Evolutionary conservation across 352 stramenopile genomes (phyloP).

Genomic region (Phytophthora aleatoria): DNA sequence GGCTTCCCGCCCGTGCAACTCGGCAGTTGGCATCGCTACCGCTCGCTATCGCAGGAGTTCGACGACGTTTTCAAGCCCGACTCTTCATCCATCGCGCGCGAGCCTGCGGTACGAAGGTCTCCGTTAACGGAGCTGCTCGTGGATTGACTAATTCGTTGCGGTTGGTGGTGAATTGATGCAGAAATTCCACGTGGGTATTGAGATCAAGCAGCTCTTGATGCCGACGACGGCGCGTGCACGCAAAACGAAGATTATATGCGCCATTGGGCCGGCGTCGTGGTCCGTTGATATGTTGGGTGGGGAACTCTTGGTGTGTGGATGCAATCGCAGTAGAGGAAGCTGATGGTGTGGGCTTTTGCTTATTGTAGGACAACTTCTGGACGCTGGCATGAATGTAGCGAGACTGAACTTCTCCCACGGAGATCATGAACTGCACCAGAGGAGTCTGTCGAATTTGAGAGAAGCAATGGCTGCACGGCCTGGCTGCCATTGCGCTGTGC

Average conservation of each 20-base stretch:
- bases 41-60: constrained; percentile 69
- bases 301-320: constrained; percentile 2
- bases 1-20: constrained; percentile 66
- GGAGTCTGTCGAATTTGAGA: constrained; percentile 91
- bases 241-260: constrained; percentile 99
- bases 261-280: constrained; percentile 97
- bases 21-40: constrained; percentile 68
- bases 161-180: constrained; percentile 18
- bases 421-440: constrained; percentile 93
- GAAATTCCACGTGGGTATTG: constrained; percentile 76
- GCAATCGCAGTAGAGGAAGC: neutral
- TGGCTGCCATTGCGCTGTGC: constrained; percentile 87
- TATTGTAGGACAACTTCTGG: constrained; percentile 60
- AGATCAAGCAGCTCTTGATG: constrained; percentile 72
- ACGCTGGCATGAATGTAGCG: constrained; percentile 97
- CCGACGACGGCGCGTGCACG: constrained; percentile 57
- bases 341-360: constrained; percentile 6
- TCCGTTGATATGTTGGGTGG: constrained; percentile 94
- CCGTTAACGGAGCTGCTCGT: constrained; percentile 16
- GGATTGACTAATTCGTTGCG: constrained; percentile 7
- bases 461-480: constrained; percentile 70
- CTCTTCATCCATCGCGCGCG: constrained; percentile 40
- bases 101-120: constrained; percentile 36
- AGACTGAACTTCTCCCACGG: constrained; percentile 99
- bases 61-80: constrained; percentile 45